A percentile compares a stretch with the other conserved stretches of the same genome.
These are phyloP conservation scores for Eutrema yunnanense DNA, from an alignment of 345 rosid species.

Conservation along the genomic window DNA sequence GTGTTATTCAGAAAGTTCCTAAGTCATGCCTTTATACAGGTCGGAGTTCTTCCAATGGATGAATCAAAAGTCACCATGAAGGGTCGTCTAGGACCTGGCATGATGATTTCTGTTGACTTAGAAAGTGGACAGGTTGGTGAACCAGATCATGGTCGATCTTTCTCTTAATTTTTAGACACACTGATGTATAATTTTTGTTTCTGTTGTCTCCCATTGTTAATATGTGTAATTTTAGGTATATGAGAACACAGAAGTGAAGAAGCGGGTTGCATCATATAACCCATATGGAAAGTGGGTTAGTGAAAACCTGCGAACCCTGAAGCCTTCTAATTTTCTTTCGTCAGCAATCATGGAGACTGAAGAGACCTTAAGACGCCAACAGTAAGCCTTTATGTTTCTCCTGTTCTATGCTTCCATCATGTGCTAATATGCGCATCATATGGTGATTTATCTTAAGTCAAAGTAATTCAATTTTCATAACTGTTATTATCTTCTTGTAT, in stretches of 20 bases:
- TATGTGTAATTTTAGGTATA: constrained; percentile 57
- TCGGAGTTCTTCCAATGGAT: constrained; percentile 95
- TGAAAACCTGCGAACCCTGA: constrained; percentile 73
- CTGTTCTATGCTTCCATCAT: background rate
- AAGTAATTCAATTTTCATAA: background rate
- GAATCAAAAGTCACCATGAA: constrained; percentile 89
- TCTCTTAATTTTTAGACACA: background rate
- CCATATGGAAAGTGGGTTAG: constrained; percentile 93
- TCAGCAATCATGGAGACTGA: constrained; percentile 70
- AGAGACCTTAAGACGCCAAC: constrained; percentile 71
- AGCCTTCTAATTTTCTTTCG: constrained; percentile 57
- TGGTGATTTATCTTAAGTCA: constrained; percentile 1
- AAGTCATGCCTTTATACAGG: constrained; percentile 43
- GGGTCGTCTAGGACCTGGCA: constrained; percentile 98
- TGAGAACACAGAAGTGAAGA: constrained; percentile 95
- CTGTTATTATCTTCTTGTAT: background rate
- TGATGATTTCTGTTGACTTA: constrained; percentile 97
- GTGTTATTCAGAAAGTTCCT: constrained; percentile 11
- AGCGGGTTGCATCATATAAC: constrained; percentile 69
- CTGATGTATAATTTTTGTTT: background rate
- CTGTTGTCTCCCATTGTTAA: background rate
- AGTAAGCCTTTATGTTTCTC: constrained; percentile 54
- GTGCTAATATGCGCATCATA: background rate
- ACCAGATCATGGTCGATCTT: constrained; percentile 3
- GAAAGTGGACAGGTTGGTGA: constrained; percentile 80